Evolutionary conservation across 306 rosid species (phyloP).

Genomic region (Fragaria iinumae): DNA sequence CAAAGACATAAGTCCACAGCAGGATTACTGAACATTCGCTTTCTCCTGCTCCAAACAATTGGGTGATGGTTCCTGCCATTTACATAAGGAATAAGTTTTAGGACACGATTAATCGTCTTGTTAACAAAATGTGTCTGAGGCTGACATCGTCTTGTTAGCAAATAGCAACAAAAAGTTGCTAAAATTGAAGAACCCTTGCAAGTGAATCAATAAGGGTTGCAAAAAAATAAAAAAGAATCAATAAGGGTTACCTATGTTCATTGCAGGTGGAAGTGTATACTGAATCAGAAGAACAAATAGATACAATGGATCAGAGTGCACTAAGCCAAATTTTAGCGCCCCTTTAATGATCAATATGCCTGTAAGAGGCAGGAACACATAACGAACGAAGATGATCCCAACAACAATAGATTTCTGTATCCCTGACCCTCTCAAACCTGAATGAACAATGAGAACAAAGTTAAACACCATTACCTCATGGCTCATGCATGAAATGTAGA

Average conservation of each 20-base stretch:
- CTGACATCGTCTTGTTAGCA: too few species aligned
- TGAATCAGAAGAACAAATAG: conserved; percentile 78
- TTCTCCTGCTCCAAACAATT: conserved; percentile 74
- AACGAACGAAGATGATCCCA: conserved; percentile 58
- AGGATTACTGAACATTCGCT: conserved; percentile 67
- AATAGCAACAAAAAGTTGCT: too few species aligned
- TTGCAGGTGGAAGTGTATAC: conserved; percentile 81
- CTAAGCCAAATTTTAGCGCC: conserved; percentile 54
- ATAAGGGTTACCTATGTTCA: conserved; percentile 52
- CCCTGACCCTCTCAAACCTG: conserved; percentile 65
- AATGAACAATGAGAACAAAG: conserved; percentile 1
- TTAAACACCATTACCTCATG: neutral
- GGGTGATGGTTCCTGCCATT: conserved; percentile 62
- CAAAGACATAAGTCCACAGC: conserved; percentile 64
- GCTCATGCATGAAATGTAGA: neutral
- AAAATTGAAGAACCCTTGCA: too few species aligned
- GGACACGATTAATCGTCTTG: neutral
- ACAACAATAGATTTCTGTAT: conserved; percentile 37
- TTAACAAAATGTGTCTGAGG: neutral
- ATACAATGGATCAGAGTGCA: conserved; percentile 63
- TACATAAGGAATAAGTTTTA: neutral
- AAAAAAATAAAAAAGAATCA: too few species aligned
- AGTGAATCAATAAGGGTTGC: too few species aligned
- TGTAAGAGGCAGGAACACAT: conserved; percentile 49
- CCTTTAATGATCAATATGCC: conserved; percentile 59